Evolutionary conservation across 1,284 basidiomycete genomes (phyloP).

Genomic region (Trichosporon sp.): DNA sequence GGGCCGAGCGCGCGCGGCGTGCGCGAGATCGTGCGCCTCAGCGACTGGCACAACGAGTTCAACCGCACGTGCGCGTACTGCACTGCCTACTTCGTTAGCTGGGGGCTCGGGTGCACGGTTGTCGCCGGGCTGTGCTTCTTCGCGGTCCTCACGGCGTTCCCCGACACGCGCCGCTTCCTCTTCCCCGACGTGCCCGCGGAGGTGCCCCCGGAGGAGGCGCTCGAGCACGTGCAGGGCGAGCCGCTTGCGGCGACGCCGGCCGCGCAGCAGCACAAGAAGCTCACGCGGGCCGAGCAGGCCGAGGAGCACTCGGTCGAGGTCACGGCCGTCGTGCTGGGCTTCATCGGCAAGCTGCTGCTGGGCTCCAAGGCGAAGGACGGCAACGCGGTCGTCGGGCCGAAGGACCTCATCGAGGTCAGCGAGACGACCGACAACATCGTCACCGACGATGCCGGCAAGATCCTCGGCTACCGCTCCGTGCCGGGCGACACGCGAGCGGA

Average conservation of each 20-base stretch:
- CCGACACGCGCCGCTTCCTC: conserved; percentile 50
- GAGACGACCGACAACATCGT: conserved; percentile 11
- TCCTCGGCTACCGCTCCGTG: neutral
- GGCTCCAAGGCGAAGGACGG: conserved; percentile 41
- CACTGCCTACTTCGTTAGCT: conserved; percentile 52
- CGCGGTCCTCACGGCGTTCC: conserved; percentile 53
- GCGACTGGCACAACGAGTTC: conserved; percentile 52
- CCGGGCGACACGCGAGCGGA: neutral
- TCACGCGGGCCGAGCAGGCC: conserved; percentile 49
- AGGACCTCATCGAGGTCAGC: conserved; percentile 4
- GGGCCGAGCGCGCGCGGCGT: conserved; percentile 51
- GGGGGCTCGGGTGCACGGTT: conserved; percentile 51
- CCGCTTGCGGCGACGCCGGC: neutral
- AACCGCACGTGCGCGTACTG: conserved; percentile 52
- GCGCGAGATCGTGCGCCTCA: conserved; percentile 54
- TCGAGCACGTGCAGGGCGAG: neutral
- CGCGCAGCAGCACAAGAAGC: conserved; percentile 25
- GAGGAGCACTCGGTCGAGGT: conserved; percentile 52
- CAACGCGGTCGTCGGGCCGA: conserved; percentile 25
- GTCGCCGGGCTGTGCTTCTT: conserved; percentile 48
- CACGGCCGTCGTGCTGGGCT: conserved; percentile 43
- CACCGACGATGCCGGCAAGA: conserved; percentile 10
- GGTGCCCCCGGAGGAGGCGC: conserved; percentile 36
- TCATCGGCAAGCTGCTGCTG: conserved; percentile 40
- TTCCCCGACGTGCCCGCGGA: conserved; percentile 53